A percentile compares a stretch with the other conserved stretches of the same genome.
These are phyloP conservation scores for Oryza glumipatula DNA, from an alignment of 176 grass and related monocot species.

Conservation along the genomic window DNA sequence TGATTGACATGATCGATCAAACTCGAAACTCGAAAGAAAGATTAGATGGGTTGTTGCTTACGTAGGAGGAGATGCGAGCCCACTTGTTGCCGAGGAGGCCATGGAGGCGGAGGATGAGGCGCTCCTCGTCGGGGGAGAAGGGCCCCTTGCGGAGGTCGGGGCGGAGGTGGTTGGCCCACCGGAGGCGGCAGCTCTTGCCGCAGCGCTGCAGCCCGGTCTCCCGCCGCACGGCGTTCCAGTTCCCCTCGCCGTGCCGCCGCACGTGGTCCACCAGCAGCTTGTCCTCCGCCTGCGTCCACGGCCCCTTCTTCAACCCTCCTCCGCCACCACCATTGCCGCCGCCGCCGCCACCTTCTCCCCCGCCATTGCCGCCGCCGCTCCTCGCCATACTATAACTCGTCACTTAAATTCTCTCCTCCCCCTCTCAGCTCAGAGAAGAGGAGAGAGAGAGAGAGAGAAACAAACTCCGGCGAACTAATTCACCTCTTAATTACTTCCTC, in stretches of 20 bases:
- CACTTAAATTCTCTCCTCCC: slow-evolving; percentile 4
- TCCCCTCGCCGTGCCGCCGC: slow-evolving; percentile 73
- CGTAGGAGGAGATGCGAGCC: slow-evolving; percentile 71
- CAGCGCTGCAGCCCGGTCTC: slow-evolving; percentile 75
- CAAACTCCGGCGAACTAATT: not conserved
- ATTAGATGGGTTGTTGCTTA: slow-evolving; percentile 4
- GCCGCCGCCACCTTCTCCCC: not conserved
- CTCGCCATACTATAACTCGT: slow-evolving; percentile 21
- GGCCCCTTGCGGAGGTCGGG: slow-evolving; percentile 94
- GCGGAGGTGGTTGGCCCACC: slow-evolving; percentile 94
- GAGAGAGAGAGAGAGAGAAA: slow-evolving; percentile 37
- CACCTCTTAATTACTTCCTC: no score
- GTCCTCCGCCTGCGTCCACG: slow-evolving; percentile 90
- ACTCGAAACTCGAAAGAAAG: no score
- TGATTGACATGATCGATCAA: not conserved
- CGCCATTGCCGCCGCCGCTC: not conserved
- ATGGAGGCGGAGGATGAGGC: slow-evolving; percentile 79
- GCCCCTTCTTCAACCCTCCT: slow-evolving; percentile 69
- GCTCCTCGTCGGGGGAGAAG: slow-evolving; percentile 80
- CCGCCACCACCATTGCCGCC: no score
- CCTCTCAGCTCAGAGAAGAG: slow-evolving; percentile 42
- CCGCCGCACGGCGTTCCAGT: slow-evolving; percentile 88
- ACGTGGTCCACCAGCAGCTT: slow-evolving; percentile 76
- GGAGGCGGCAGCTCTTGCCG: slow-evolving; percentile 93
- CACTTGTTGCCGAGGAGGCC: slow-evolving; percentile 81